These are phyloP conservation scores for Aspergillus phoenicis DNA, from an alignment of 2,329 filamentous ascomycete species.

Conservation along the genomic window DNA sequence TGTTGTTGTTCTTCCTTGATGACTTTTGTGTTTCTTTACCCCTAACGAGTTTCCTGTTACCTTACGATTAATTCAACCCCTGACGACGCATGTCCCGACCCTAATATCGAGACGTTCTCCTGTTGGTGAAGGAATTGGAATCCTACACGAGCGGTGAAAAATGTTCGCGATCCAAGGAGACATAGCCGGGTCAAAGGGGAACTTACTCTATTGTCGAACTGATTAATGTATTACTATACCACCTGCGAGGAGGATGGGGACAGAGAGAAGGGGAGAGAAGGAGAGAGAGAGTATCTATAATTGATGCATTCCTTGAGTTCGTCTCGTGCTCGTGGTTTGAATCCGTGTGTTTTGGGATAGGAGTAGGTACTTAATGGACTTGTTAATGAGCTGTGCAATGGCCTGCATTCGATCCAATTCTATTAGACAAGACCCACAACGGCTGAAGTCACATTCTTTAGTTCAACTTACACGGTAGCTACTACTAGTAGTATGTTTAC, in stretches of 20 bases:
- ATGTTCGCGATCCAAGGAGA: slow-evolving; percentile 4
- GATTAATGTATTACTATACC: slow-evolving; percentile 26
- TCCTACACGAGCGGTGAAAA: neutral
- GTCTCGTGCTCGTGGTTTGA: slow-evolving; percentile 4
- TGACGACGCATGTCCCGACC: slow-evolving; percentile 2
- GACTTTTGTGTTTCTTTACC: slow-evolving; percentile 2
- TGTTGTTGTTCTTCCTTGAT: slow-evolving; percentile 7
- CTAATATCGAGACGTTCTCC: neutral
- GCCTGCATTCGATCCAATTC: neutral
- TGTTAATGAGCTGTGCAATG: neutral
- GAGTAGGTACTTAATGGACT: slow-evolving; percentile 14
- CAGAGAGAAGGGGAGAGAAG: neutral
- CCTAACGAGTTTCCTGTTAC: slow-evolving; percentile 4
- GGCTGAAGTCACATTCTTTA: no score
- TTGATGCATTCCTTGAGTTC: slow-evolving; percentile 4
- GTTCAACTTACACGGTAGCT: no score
- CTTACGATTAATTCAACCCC: slow-evolving; percentile 9
- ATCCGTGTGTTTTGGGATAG: slow-evolving; percentile 7
- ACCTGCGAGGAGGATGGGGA: slow-evolving; percentile 6
- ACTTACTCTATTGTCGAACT: slow-evolving; percentile 10
- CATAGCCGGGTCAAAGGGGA: neutral
- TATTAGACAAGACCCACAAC: no score
- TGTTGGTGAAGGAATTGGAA: neutral
- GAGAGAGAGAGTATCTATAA: slow-evolving; percentile 8
- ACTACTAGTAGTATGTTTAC: no score